Percentiles rank a stretch among this genome's conserved stretches.
Conservation (phyloP, 345 rosid genomes). For the Eucalyptus marginata region DNA sequence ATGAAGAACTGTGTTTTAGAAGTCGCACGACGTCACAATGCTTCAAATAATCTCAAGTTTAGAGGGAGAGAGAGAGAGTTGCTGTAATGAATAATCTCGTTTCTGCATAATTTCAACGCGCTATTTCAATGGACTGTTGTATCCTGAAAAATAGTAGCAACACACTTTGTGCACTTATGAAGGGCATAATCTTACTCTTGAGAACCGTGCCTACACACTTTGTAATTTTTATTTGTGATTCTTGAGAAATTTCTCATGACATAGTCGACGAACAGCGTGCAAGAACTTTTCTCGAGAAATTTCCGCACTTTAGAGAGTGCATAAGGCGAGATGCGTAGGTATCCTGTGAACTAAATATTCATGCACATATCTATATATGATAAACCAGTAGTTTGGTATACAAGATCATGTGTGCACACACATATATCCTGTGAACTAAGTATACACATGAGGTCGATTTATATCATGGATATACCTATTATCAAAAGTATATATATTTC, state of each 20-base stretch:
- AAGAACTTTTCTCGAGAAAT: background rate
- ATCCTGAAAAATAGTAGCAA: background rate
- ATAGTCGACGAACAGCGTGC: background rate
- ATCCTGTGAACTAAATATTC: too few relatives aligned
- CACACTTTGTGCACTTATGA: background rate
- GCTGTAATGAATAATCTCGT: background rate
- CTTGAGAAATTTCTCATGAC: background rate
- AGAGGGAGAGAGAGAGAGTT: background rate
- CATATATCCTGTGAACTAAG: too few relatives aligned
- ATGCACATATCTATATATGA: too few relatives aligned
- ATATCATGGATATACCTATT: too few relatives aligned
- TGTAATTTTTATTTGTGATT: background rate
- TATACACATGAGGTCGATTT: too few relatives aligned
- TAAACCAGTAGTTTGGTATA: too few relatives aligned
- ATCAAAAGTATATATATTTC: too few relatives aligned
- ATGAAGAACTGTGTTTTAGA: background rate
- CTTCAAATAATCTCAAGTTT: background rate
- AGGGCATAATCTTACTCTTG: background rate
- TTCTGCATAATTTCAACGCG: background rate
- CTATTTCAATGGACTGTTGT: background rate
- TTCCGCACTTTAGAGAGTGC: background rate
- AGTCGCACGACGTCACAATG: background rate
- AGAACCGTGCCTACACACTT: background rate
- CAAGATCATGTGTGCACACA: rapidly evolving
- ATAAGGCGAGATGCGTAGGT: rapidly evolving